Evolutionary conservation across 257 asterid genomes (phyloP).

Genomic region (Nicotiana obtusifolia): DNA sequence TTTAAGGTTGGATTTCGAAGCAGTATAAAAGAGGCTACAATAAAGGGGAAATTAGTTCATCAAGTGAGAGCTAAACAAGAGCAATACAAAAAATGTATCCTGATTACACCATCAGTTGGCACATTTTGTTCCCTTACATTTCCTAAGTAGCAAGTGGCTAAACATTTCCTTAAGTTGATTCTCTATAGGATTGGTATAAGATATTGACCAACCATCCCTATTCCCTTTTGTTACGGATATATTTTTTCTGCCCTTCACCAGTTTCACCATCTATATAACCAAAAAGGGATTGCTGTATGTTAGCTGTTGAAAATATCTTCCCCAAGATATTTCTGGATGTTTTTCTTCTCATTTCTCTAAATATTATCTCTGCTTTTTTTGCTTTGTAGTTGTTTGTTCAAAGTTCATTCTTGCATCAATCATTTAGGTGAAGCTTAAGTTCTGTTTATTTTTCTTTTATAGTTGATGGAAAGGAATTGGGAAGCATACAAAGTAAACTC

Average conservation of each 20-base stretch:
- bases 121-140: background rate
- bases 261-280: background rate
- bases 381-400: background rate
- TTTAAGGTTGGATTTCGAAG: background rate
- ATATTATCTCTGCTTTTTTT: background rate
- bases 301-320: background rate
- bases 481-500: slow-evolving; percentile 73
- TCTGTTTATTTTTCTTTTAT: slow-evolving; percentile 12
- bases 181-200: background rate
- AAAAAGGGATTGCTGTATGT: background rate
- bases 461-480: slow-evolving; percentile 89
- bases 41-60: background rate
- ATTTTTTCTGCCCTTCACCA: background rate
- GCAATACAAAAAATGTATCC: background rate
- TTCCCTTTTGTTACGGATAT: background rate
- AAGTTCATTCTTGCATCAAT: background rate
- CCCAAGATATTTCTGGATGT: background rate
- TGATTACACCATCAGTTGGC: background rate
- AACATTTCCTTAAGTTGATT: background rate
- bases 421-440: background rate
- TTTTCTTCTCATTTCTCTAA: background rate
- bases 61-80: background rate
- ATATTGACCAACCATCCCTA: background rate
- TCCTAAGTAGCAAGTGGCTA: background rate
- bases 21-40: background rate